phyloP scores from a whole-genome alignment of 768 basidiomycete species.

The Kwoniella newhampshirensis region DNA sequence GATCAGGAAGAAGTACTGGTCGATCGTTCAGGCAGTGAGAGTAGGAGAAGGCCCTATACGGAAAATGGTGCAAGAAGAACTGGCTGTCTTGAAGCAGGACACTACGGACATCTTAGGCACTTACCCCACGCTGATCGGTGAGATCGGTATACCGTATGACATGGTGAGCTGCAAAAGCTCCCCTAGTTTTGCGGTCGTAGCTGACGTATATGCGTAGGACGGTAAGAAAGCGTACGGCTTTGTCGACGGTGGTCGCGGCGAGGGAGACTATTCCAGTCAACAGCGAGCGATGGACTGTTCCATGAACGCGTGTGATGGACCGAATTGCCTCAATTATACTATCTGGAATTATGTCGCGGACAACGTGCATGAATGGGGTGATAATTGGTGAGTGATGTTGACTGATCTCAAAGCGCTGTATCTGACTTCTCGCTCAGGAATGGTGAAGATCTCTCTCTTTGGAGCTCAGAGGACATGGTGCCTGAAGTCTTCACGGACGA shows the following conservation, averaged over 20 bases:
- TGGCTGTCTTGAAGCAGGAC: conserved; percentile 75
- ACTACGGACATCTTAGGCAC: conserved; percentile 60
- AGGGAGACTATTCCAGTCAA: conserved; percentile 74
- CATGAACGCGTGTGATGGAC: conserved; percentile 55
- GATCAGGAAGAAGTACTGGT: conserved; percentile 63
- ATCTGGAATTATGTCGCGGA: conserved; percentile 59
- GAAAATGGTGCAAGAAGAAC: conserved; percentile 74
- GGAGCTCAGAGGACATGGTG: conserved; percentile 70
- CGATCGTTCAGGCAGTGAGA: conserved; percentile 65
- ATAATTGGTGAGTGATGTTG: conserved; percentile 65
- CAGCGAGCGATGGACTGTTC: conserved; percentile 65
- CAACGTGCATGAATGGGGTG: conserved; percentile 82
- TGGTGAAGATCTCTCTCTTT: conserved; percentile 88
- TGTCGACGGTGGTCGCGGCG: conserved; percentile 61
- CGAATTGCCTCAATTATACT: conserved; percentile 55
- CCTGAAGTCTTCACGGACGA: conserved; percentile 1
- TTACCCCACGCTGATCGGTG: conserved; percentile 89
- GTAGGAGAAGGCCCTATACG: conserved; percentile 83
- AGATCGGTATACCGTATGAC: conserved; percentile 62
- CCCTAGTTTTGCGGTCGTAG: conserved; percentile 1
- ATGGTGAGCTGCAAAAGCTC: conserved; percentile 42
- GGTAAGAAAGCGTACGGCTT: conserved; percentile 78
- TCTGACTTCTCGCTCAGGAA: conserved; percentile 55
- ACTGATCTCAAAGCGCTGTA: not conserved
- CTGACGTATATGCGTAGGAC: conserved; percentile 59